Evolutionary conservation across 495 filamentous ascomycete genomes (phyloP).

Genomic region (Cenococcum geophilum): DNA sequence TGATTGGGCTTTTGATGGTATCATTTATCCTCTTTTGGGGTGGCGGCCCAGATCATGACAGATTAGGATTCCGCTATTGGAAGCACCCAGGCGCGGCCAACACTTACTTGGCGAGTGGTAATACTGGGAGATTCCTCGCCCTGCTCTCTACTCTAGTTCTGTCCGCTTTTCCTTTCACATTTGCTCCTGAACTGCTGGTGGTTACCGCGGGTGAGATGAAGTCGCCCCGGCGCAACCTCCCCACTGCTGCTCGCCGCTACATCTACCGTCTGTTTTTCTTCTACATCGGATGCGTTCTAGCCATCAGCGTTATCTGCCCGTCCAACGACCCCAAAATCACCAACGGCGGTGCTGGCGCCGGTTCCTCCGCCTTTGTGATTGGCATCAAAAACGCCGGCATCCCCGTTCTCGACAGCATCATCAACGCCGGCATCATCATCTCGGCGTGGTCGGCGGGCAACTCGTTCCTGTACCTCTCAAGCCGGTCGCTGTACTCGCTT

Average conservation of each 20-base stretch:
- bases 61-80: constrained; percentile 40
- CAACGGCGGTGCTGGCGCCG: constrained; percentile 47
- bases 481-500: constrained; percentile 47
- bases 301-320: constrained; percentile 51
- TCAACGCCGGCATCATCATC: constrained; percentile 64
- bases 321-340: constrained; percentile 50
- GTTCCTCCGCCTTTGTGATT: constrained; percentile 55
- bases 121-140: constrained; percentile 44
- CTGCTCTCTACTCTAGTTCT: constrained; percentile 42
- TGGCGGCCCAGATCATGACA: constrained; percentile 49
- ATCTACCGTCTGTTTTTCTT: constrained; percentile 52
- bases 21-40: constrained; percentile 63
- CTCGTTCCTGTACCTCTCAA: constrained; percentile 53
- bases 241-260: constrained; percentile 46
- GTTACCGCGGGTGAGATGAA: constrained; percentile 47
- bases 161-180: constrained; percentile 51
- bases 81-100: constrained; percentile 37
- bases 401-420: constrained; percentile 54
- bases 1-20: constrained; percentile 59
- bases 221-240: constrained; percentile 45
- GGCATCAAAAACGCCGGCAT: constrained; percentile 51
- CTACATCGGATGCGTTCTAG: constrained; percentile 55
- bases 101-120: constrained; percentile 44
- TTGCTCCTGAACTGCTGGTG: constrained; percentile 51
- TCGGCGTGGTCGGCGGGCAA: constrained; percentile 65